Evolutionary conservation across 768 basidiomycete genomes (phyloP).

Genomic region (Auricularia cornea): DNA sequence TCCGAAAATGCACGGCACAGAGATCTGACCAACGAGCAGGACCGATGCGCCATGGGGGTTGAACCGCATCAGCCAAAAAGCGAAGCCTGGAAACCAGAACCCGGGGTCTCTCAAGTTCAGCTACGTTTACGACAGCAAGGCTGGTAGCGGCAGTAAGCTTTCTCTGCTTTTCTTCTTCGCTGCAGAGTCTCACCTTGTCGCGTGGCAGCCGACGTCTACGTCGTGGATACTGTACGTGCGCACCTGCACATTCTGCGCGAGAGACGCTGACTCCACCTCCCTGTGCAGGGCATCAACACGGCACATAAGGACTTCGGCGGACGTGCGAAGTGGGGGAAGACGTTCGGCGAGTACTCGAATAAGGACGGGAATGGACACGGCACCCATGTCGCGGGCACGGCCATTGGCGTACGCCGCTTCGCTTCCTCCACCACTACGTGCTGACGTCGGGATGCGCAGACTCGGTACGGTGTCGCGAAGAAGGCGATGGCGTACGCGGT

Average conservation of each 20-base stretch:
- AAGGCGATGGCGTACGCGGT: constrained; percentile 8
- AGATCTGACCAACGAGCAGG: neutral
- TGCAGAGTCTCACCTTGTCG: neutral
- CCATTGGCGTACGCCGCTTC: neutral
- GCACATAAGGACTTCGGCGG: constrained; percentile 3
- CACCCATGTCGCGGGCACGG: constrained; percentile 8
- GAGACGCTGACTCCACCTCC: neutral
- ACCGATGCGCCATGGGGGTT: neutral
- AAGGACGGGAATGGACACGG: constrained; percentile 10
- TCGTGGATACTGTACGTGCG: neutral
- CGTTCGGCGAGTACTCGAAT: neutral
- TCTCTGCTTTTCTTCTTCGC: neutral
- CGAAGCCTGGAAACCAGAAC: neutral
- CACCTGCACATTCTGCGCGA: neutral
- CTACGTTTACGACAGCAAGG: neutral
- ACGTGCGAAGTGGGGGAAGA: constrained; percentile 8
- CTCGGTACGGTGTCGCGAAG: constrained; percentile 10
- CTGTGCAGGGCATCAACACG: neutral
- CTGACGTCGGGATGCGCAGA: constrained; percentile 3
- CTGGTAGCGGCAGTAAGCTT: neutral
- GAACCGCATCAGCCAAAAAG: neutral
- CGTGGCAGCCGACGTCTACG: neutral
- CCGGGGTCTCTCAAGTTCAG: neutral
- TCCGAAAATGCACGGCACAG: no score
- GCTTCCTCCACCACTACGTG: neutral